Evolutionary conservation across 345 rosid species (phyloP).

Genomic region (Raphanus sativus): DNA sequence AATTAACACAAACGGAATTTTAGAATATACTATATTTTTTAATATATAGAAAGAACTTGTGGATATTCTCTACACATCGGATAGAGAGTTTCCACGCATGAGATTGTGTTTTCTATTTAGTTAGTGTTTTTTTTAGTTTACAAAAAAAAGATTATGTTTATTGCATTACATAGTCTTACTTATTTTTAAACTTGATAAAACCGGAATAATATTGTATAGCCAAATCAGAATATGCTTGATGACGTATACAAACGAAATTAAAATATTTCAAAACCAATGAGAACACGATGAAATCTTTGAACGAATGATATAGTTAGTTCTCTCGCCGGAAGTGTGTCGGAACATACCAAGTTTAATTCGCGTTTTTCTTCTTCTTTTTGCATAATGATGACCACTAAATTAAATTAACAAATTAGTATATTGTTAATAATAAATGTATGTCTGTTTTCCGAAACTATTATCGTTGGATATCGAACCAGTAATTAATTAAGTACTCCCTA

Average conservation of each 20-base stretch:
- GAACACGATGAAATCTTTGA: conserved; percentile 29
- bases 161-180: background rate
- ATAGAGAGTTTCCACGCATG: background rate
- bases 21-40: background rate
- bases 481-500: background rate
- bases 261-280: conserved; percentile 21
- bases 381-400: conserved; percentile 18
- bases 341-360: conserved; percentile 10
- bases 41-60: background rate
- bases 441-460: conserved; percentile 13
- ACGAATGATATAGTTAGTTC: conserved; percentile 22
- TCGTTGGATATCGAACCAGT: background rate
- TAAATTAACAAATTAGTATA: background rate
- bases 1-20: background rate
- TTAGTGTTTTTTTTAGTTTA: too few relatives aligned
- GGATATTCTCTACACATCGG: background rate
- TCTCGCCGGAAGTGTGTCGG: conserved; percentile 34
- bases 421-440: conserved; percentile 3
- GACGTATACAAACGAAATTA: conserved; percentile 6
- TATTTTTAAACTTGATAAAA: background rate
- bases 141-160: background rate
- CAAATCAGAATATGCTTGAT: conserved; percentile 2
- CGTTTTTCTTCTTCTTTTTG: background rate
- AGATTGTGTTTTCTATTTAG: too few relatives aligned
- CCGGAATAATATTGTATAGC: background rate